Conservation (phyloP, 2,329 filamentous ascomycete genomes). For the Venturia nashicola region DNA sequence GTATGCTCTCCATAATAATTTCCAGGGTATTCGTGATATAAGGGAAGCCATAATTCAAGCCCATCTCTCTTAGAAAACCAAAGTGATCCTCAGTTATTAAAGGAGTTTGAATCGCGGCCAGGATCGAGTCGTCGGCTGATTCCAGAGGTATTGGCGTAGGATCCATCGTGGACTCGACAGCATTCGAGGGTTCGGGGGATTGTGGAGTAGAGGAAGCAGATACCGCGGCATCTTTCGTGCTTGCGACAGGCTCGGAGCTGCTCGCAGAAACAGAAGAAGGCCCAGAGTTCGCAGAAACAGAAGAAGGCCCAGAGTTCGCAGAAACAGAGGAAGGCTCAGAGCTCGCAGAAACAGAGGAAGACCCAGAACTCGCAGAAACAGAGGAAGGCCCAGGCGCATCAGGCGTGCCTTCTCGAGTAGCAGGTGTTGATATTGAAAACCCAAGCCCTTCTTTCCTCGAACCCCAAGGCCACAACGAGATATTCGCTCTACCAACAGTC, state of each 20-base stretch:
- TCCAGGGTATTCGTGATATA: slow-evolving; percentile 57
- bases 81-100: slow-evolving; percentile 28
- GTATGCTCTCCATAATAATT: slow-evolving; percentile 68
- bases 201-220: background rate
- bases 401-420: background rate
- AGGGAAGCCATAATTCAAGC: slow-evolving; percentile 79
- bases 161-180: background rate
- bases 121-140: background rate
- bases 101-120: background rate
- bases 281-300: background rate
- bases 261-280: background rate
- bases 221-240: background rate
- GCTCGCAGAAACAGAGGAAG: background rate
- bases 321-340: background rate
- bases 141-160: background rate
- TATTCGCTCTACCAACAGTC: background rate
- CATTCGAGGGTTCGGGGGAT: background rate
- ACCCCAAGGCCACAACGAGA: slow-evolving; percentile 1
- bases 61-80: slow-evolving; percentile 71
- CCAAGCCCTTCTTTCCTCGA: background rate
- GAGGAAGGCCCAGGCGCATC: background rate
- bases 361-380: background rate
- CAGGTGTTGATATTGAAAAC: background rate
- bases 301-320: background rate
- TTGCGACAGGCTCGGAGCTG: background rate